phyloP scores from a whole-genome alignment of 2,329 filamentous ascomycete species.

The Pseudovirgaria hyperparasitica region DNA sequence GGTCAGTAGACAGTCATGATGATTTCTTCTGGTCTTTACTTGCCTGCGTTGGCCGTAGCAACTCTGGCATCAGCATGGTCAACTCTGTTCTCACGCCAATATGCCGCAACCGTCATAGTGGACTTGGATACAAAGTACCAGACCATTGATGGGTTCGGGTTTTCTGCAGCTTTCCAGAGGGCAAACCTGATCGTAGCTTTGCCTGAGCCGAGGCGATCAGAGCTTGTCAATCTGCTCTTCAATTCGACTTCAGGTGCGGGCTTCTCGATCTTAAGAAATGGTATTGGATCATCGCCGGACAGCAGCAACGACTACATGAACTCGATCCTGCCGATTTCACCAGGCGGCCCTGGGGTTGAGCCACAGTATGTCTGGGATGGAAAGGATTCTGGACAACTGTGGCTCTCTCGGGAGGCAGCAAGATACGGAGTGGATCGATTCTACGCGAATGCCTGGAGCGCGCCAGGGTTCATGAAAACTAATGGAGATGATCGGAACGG shows the following conservation, averaged over 20 bases:
- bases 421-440: conserved; percentile 32
- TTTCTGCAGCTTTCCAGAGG: conserved; percentile 33
- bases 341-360: conserved; percentile 11
- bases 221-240: conserved; percentile 32
- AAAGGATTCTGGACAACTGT: conserved; percentile 34
- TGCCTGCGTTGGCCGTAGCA: too few species aligned
- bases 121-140: conserved; percentile 31
- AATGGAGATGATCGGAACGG: conserved; percentile 32
- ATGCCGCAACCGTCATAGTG: conserved; percentile 22
- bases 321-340: conserved; percentile 15
- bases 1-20: too few species aligned
- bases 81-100: conserved; percentile 10
- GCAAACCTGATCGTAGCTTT: conserved; percentile 32
- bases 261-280: conserved; percentile 33
- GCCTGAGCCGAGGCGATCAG: conserved; percentile 25
- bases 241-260: conserved; percentile 33
- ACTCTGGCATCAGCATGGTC: conserved; percentile 7
- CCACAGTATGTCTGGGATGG: conserved; percentile 16
- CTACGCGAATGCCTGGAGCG: conserved; percentile 39
- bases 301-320: conserved; percentile 26
- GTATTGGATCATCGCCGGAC: conserved; percentile 31
- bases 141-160: conserved; percentile 35
- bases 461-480: conserved; percentile 40
- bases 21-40: too few species aligned
- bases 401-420: conserved; percentile 36